These are phyloP conservation scores for Colletotrichum shisoi DNA, from an alignment of 2,329 filamentous ascomycete species.

Conservation along the genomic window DNA sequence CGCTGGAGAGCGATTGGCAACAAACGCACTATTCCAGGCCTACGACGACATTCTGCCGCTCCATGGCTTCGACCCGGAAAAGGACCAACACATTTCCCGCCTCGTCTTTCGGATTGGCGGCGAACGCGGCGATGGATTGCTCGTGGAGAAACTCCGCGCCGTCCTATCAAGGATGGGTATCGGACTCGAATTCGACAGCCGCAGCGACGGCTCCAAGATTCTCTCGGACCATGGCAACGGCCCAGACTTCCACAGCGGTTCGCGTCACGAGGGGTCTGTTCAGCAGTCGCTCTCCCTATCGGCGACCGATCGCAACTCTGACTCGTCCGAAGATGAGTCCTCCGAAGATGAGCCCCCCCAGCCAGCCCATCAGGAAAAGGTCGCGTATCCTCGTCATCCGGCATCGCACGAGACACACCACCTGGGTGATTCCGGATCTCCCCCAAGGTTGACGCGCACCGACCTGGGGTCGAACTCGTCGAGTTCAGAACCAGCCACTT, in stretches of 20 bases:
- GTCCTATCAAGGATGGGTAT: constrained; percentile 75
- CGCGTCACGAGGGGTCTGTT: background rate
- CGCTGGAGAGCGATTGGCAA: constrained; percentile 71
- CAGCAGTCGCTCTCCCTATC: background rate
- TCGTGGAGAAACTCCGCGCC: constrained; percentile 75
- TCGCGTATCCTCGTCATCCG: background rate
- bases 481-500: background rate
- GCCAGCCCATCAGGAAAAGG: background rate
- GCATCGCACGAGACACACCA: background rate
- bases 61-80: constrained; percentile 73
- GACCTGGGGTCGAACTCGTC: background rate
- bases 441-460: constrained; percentile 22
- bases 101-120: constrained; percentile 82
- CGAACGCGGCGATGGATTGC: constrained; percentile 62
- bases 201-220: constrained; percentile 27
- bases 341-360: constrained; percentile 6
- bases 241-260: background rate
- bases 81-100: constrained; percentile 77
- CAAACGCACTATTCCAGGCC: constrained; percentile 79
- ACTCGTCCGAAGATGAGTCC: background rate
- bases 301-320: constrained; percentile 4
- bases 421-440: background rate
- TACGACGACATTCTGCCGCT: constrained; percentile 79
- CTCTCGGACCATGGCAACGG: constrained; percentile 21
- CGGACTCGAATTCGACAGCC: constrained; percentile 67